Evolutionary conservation across 352 stramenopile species (phyloP).

Genomic region (Globisporangium spinosum): DNA sequence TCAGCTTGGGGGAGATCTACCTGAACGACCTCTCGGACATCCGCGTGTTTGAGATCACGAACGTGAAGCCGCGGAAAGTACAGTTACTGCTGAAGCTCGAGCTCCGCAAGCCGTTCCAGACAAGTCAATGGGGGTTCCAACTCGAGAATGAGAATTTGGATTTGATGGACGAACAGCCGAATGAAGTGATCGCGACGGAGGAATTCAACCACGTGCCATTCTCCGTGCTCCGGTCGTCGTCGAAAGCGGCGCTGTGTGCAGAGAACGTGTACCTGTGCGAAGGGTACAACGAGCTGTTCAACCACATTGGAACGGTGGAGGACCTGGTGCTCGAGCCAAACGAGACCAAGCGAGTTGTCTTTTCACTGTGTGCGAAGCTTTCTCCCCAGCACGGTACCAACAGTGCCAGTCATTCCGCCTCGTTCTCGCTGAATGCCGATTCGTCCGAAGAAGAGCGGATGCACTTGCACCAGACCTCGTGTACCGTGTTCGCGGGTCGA

Average conservation of each 20-base stretch:
- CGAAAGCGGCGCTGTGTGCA: slow-evolving; percentile 57
- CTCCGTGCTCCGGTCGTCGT: slow-evolving; percentile 65
- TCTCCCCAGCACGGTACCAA: slow-evolving; percentile 24
- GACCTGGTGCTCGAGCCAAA: slow-evolving; percentile 59
- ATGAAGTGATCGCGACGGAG: slow-evolving; percentile 29
- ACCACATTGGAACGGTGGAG: slow-evolving; percentile 72
- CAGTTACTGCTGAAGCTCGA: slow-evolving; percentile 68
- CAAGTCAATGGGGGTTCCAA: slow-evolving; percentile 76
- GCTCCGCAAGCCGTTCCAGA: slow-evolving; percentile 79
- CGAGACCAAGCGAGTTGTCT: slow-evolving; percentile 67
- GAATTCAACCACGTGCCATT: slow-evolving; percentile 78
- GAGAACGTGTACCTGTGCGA: slow-evolving; percentile 84
- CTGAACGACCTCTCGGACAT: slow-evolving; percentile 85
- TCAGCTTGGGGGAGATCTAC: slow-evolving; percentile 81
- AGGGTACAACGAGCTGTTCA: slow-evolving; percentile 89
- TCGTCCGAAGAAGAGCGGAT: slow-evolving; percentile 84
- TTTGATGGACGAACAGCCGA: slow-evolving; percentile 40
- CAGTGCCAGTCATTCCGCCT: slow-evolving; percentile 8
- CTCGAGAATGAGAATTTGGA: slow-evolving; percentile 86
- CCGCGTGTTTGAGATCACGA: slow-evolving; percentile 77
- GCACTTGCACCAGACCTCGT: slow-evolving; percentile 83
- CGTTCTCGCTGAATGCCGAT: slow-evolving; percentile 34
- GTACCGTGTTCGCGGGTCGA: slow-evolving; percentile 60
- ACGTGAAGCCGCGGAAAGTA: slow-evolving; percentile 46
- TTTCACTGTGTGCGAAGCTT: slow-evolving; percentile 72